Base-by-base conservation (phyloP, 306 rosid species). In the Macrotyloma uniflorum region DNA sequence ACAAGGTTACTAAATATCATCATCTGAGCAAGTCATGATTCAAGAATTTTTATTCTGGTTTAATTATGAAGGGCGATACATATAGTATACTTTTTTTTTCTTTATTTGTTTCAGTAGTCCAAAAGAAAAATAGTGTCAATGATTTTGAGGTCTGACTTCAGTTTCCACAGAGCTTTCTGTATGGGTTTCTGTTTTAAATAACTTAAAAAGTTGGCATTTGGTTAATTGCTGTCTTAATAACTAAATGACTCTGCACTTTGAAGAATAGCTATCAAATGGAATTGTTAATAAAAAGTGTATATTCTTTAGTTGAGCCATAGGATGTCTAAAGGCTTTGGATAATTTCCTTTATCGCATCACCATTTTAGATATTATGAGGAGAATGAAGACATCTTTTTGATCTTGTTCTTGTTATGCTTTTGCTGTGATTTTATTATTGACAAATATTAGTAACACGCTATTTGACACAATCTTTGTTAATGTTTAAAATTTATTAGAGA, bases 131-230 rank as follows among this genome's bases (percentile, higher is more conserved):
- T 16, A 2, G 23, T 23, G 26, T 24, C 51, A 23, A 57, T 9
- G 67, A 58, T 22, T 40, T 73, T 73, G 26, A 73, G 55, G 67
- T 57, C 78, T 38, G 23, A 15, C 38, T 51, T 45, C 58, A 30
- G 45, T 26, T 12, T 58, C 47, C 23, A 16, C 30, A 18, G 18
- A 46, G 6, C 9, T 18, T 46, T 47, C 67, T 61, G 47, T 62
- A 75, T 61, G 23, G 57, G 4, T 40, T 75, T 45, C 45, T 45
- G 59, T 45, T 55, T 18, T 61, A 9, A 43, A 74, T 75, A 28
- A 46, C 61, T 12, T 33, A 8, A 2, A 5, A 42, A 35, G 35
- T 43, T 19, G 1, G 30, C 33, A 6, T 1, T 13, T 59, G 79
- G 49, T 61, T 61, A 47, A 11, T 40, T 75, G 59, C 32, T 45